These are phyloP conservation scores for Eutrema japonicum DNA, from an alignment of 345 rosid genomes.

Conservation along the genomic window DNA sequence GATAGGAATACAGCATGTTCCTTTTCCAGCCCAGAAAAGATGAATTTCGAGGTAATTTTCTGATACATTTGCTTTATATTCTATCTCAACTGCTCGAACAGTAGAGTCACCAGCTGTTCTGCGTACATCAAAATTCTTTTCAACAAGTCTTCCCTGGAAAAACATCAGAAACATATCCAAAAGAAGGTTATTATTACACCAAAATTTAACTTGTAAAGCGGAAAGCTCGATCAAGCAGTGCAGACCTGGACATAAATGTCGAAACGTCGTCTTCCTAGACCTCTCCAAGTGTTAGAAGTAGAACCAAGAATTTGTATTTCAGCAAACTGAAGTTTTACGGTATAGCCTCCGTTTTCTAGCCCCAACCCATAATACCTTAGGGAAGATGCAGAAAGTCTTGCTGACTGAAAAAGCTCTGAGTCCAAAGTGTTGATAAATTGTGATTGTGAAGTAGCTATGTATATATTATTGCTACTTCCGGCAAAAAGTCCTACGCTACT, in stretches of 20 bases:
- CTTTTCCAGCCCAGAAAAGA: slow-evolving; percentile 51
- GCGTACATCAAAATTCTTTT: slow-evolving; percentile 56
- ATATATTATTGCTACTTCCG: slow-evolving; percentile 39
- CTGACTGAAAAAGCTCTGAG: slow-evolving; percentile 51
- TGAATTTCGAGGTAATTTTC: slow-evolving; percentile 45
- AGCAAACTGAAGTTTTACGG: slow-evolving; percentile 36
- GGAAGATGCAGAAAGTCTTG: slow-evolving; percentile 49
- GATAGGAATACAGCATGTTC: slow-evolving; percentile 47
- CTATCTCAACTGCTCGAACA: slow-evolving; percentile 39
- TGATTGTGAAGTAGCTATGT: slow-evolving; percentile 23
- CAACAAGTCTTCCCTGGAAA: slow-evolving; percentile 51
- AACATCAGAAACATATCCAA: slow-evolving; percentile 1
- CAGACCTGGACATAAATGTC: slow-evolving; percentile 59
- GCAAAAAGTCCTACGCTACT: slow-evolving; percentile 54
- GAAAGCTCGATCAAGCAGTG: slow-evolving; percentile 2
- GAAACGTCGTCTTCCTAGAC: slow-evolving; percentile 54
- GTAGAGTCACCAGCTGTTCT: slow-evolving; percentile 48
- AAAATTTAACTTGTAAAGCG: background rate
- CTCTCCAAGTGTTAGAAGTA: slow-evolving; percentile 42
- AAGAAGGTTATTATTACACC: background rate
- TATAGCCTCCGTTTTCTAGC: slow-evolving; percentile 43
- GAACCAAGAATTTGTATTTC: slow-evolving; percentile 35
- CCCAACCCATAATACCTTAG: slow-evolving; percentile 50
- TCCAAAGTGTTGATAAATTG: slow-evolving; percentile 48
- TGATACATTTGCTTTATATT: slow-evolving; percentile 40